A percentile compares a stretch with the other conserved stretches of the same genome.
These are phyloP conservation scores for Colletotrichum viniferum DNA, from an alignment of 2,329 filamentous ascomycete genomes.

Conservation along the genomic window DNA sequence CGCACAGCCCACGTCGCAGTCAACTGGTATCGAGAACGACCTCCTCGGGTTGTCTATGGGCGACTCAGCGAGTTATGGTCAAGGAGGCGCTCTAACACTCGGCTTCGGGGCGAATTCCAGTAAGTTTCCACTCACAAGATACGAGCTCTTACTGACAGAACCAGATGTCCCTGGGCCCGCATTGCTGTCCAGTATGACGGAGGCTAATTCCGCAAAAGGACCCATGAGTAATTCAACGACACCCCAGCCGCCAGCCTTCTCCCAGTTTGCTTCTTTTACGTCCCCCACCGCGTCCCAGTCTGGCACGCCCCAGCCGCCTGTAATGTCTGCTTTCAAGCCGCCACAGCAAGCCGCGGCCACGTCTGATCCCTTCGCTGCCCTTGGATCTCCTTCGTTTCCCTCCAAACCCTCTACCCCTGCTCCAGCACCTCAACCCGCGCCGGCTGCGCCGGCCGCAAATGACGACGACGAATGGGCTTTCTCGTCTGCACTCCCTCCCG, in stretches of 20 bases:
- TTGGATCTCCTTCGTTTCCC: slow-evolving; percentile 42
- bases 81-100: slow-evolving; percentile 82
- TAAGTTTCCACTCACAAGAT: slow-evolving; percentile 40
- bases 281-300: slow-evolving; percentile 57
- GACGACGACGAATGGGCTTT: slow-evolving; percentile 96
- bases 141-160: slow-evolving; percentile 28
- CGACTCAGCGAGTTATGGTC: slow-evolving; percentile 67
- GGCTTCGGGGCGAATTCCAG: slow-evolving; percentile 75
- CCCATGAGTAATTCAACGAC: slow-evolving; percentile 30
- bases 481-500: slow-evolving; percentile 78
- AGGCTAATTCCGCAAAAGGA: slow-evolving; percentile 61
- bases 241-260: slow-evolving; percentile 53
- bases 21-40: slow-evolving; percentile 83
- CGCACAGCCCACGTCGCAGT: slow-evolving; percentile 46
- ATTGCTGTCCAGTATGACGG: slow-evolving; percentile 66
- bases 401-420: slow-evolving; percentile 41
- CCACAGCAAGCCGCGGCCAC: slow-evolving; percentile 43
- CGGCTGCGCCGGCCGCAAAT: slow-evolving; percentile 37
- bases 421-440: slow-evolving; percentile 32
- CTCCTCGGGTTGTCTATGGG: slow-evolving; percentile 86
- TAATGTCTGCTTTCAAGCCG: slow-evolving; percentile 49
- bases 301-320: slow-evolving; percentile 55
- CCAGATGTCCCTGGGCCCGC: slow-evolving; percentile 69
- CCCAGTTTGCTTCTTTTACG: slow-evolving; percentile 59
- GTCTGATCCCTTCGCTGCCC: slow-evolving; percentile 50